Conservation (phyloP, 768 basidiomycete genomes). For the Agrocybe pediades region DNA sequence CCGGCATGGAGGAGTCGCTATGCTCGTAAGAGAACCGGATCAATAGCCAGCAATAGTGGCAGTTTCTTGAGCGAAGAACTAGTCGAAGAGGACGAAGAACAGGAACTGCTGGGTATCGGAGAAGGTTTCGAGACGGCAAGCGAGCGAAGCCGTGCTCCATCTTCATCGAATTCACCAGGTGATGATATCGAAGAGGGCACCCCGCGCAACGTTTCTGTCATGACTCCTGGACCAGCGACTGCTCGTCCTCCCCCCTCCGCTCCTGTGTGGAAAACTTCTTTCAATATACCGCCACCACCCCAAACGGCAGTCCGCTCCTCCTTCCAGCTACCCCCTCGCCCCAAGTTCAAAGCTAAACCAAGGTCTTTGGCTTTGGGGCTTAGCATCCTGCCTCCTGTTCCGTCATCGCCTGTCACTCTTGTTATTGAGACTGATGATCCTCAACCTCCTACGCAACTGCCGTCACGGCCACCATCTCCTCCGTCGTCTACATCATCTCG, state of each 20-base stretch:
- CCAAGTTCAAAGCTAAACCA: conserved; percentile 49
- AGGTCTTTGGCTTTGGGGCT: conserved; percentile 65
- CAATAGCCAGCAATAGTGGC: conserved; percentile 68
- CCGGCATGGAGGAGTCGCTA: conserved; percentile 66
- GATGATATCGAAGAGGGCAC: conserved; percentile 36
- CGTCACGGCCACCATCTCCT: conserved; percentile 1
- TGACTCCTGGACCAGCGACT: conserved; percentile 27
- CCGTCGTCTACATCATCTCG: conserved; percentile 9
- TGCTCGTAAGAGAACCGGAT: conserved; percentile 72
- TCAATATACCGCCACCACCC: conserved; percentile 52
- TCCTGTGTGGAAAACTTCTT: conserved; percentile 59
- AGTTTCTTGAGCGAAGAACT: conserved; percentile 80
- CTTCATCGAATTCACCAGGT: conserved; percentile 46
- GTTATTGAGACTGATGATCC: conserved; percentile 35
- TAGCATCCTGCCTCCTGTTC: conserved; percentile 66
- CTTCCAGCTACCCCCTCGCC: conserved; percentile 43
- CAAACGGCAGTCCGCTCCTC: conserved; percentile 53
- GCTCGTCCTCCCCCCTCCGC: conserved; percentile 52
- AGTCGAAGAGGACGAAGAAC: conserved; percentile 81
- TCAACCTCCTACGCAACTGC: conserved; percentile 2
- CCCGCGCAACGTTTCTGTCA: conserved; percentile 24
- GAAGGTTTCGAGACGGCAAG: conserved; percentile 60
- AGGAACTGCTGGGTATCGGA: conserved; percentile 67
- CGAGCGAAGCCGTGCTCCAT: conserved; percentile 33
- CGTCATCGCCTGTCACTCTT: conserved; percentile 68